Evolutionary conservation across 2,329 filamentous ascomycete species (phyloP).

Genomic region (Blumeriella jaapii): DNA sequence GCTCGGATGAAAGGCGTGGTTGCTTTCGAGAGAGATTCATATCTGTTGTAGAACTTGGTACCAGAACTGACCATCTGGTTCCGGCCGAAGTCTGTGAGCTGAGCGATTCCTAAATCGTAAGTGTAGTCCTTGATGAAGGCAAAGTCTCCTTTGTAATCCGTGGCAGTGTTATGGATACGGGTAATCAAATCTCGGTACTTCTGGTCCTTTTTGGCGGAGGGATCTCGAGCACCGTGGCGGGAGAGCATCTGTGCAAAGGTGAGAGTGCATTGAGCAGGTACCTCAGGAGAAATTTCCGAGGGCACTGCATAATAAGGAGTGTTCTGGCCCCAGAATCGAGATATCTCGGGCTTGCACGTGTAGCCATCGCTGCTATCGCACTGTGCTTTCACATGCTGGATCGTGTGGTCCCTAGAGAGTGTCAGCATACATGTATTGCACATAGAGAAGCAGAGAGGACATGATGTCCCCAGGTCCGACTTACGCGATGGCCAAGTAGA

Average conservation of each 20-base stretch:
- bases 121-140: constrained; percentile 61
- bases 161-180: constrained; percentile 47
- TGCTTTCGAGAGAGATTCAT: constrained; percentile 47
- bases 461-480: constrained; percentile 6
- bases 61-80: constrained; percentile 66
- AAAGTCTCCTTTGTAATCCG: constrained; percentile 48
- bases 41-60: constrained; percentile 62
- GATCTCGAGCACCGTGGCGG: constrained; percentile 75
- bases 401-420: no score
- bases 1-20: constrained; percentile 63
- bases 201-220: constrained; percentile 55
- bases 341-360: constrained; percentile 25
- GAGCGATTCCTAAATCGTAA: constrained; percentile 59
- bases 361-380: constrained; percentile 26
- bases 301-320: constrained; percentile 71
- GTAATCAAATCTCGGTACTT: constrained; percentile 52
- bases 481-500: constrained; percentile 19
- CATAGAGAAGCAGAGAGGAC: not conserved
- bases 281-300: constrained; percentile 46
- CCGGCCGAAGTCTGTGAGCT: constrained; percentile 57
- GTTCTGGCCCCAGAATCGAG: constrained; percentile 66
- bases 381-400: constrained; percentile 8
- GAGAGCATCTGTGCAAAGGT: constrained; percentile 76
- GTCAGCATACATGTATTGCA: no score
- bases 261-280: constrained; percentile 58